Evolutionary conservation across 2,329 filamentous ascomycete species (phyloP).

Genomic region (Graphilbum ipis-grandicollis): DNA sequence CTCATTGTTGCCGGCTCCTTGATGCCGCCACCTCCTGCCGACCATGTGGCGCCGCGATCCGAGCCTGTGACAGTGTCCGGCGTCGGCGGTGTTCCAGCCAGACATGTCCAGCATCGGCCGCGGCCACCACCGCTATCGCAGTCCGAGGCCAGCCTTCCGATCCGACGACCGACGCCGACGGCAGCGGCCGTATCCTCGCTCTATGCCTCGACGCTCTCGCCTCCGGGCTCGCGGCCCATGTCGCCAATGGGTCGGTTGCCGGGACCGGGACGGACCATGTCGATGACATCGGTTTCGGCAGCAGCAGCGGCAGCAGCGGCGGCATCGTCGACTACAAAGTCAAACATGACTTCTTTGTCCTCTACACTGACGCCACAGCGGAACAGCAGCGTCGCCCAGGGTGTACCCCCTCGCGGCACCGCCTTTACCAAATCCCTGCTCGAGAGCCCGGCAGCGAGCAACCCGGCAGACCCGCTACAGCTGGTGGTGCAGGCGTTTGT

Average conservation of each 20-base stretch:
- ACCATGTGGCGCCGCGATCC: slow-evolving; percentile 45
- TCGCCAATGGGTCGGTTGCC: slow-evolving; percentile 47
- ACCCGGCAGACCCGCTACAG: slow-evolving; percentile 12
- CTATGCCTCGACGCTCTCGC: slow-evolving; percentile 49
- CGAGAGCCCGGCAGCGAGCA: slow-evolving; percentile 5
- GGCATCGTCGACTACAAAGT: no score
- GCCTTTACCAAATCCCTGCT: slow-evolving; percentile 22
- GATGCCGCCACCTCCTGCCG: slow-evolving; percentile 45
- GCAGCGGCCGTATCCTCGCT: slow-evolving; percentile 45
- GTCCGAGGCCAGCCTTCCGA: slow-evolving; percentile 30
- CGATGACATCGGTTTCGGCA: slow-evolving; percentile 21
- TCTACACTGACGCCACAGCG: no score
- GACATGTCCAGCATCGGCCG: slow-evolving; percentile 15
- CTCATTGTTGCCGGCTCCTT: slow-evolving; percentile 18
- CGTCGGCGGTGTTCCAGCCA: slow-evolving; percentile 38
- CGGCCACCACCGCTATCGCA: slow-evolving; percentile 23
- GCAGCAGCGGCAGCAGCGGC: background rate
- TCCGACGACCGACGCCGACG: slow-evolving; percentile 37
- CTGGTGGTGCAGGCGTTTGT: slow-evolving; percentile 74
- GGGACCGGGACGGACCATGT: slow-evolving; percentile 32
- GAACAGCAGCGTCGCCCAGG: no score
- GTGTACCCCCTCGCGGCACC: slow-evolving; percentile 7
- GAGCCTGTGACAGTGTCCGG: slow-evolving; percentile 54
- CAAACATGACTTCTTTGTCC: no score
- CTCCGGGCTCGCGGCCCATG: slow-evolving; percentile 47